These are phyloP conservation scores for Hymenoscyphus infarciens DNA, from an alignment of 2,329 filamentous ascomycete genomes.

Conservation along the genomic window DNA sequence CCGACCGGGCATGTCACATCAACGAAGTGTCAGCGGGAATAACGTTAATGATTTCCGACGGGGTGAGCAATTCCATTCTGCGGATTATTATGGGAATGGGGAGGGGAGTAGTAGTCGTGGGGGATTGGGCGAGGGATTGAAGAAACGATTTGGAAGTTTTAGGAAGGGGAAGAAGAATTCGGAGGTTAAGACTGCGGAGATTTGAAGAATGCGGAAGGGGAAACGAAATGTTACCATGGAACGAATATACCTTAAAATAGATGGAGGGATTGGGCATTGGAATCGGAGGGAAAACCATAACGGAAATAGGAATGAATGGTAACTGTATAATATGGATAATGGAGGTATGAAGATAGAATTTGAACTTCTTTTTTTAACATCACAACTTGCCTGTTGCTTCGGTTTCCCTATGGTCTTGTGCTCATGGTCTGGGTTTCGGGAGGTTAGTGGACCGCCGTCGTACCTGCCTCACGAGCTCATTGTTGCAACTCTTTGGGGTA, in stretches of 20 bases:
- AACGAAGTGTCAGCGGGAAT: constrained; percentile 43
- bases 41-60: constrained; percentile 12
- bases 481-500: too few species aligned
- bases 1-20: constrained; percentile 34
- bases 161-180: constrained; percentile 38
- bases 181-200: constrained; percentile 2
- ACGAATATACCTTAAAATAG: constrained; percentile 1
- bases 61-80: constrained; percentile 10
- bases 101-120: not conserved
- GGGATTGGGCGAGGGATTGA: constrained; percentile 47
- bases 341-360: not conserved
- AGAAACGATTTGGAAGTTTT: constrained; percentile 51
- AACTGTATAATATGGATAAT: constrained; percentile 14
- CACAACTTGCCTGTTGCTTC: not conserved
- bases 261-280: not conserved
- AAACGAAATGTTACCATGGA: not conserved
- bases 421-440: not conserved
- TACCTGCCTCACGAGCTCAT: too few species aligned
- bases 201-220: not conserved
- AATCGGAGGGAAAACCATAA: not conserved
- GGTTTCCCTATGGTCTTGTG: not conserved
- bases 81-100: constrained; percentile 12
- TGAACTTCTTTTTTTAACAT: not conserved
- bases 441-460: too few species aligned
- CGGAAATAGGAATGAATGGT: not conserved